Evolutionary conservation across 345 rosid species (phyloP).

Genomic region (Raphanus sativus): DNA sequence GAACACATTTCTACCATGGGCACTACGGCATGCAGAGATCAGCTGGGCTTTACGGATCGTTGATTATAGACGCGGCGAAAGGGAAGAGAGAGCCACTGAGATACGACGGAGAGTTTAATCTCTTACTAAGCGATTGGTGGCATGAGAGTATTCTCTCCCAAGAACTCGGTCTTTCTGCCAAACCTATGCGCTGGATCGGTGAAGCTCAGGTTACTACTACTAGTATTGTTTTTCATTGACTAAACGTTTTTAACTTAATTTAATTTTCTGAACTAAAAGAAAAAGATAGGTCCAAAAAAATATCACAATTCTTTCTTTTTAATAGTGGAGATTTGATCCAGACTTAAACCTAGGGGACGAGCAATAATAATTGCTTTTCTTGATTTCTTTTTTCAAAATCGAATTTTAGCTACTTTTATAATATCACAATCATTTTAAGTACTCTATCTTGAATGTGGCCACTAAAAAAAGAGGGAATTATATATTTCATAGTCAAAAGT

Average conservation of each 20-base stretch:
- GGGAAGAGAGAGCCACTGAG: constrained; percentile 62
- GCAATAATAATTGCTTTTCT: not conserved
- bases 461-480: not conserved
- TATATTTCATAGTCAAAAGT: not conserved
- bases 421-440: not conserved
- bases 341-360: not conserved
- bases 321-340: not conserved
- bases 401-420: not conserved
- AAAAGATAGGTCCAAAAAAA: not conserved
- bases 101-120: constrained; percentile 63
- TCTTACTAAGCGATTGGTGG: constrained; percentile 88
- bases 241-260: not conserved
- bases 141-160: constrained; percentile 59
- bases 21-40: constrained; percentile 92
- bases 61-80: constrained; percentile 58
- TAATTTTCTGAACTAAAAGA: not conserved
- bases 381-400: not conserved
- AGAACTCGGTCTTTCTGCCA: constrained; percentile 70
- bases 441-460: not conserved
- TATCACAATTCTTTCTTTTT: not conserved
- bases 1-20: constrained; percentile 85
- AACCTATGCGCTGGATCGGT: constrained; percentile 72
- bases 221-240: not conserved
- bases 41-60: constrained; percentile 68
- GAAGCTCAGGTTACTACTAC: constrained; percentile 68